Conservation (phyloP, 345 rosid genomes). For the Punica granatum region DNA sequence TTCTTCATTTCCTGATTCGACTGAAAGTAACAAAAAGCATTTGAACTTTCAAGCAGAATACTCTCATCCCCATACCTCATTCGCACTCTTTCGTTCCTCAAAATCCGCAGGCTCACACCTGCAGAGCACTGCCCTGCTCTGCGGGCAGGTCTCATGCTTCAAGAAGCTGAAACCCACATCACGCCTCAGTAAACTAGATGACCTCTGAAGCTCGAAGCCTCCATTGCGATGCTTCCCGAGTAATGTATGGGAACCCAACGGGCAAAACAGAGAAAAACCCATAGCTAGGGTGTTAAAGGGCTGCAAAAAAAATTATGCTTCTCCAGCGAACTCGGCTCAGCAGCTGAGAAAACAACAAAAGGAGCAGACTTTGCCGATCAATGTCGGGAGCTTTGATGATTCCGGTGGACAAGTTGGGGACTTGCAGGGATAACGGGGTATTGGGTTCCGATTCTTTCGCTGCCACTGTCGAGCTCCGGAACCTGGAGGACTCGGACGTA, state of each 20-base stretch:
- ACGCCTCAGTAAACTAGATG: background rate
- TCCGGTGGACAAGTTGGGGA: background rate
- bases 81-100: slow-evolving; percentile 70
- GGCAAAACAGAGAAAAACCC: slow-evolving; percentile 5
- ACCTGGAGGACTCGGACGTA: background rate
- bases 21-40: background rate
- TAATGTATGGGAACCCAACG: background rate
- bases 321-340: background rate
- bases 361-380: background rate
- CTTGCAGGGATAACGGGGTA: background rate
- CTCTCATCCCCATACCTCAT: slow-evolving; percentile 38
- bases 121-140: slow-evolving; percentile 16
- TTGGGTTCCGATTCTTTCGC: slow-evolving; percentile 1
- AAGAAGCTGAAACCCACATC: slow-evolving; percentile 5
- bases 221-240: background rate
- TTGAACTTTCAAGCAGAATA: background rate
- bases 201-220: background rate
- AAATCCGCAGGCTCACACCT: slow-evolving; percentile 33
- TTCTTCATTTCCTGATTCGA: background rate
- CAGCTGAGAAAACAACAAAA: background rate
- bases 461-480: background rate
- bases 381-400: background rate
- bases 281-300: background rate
- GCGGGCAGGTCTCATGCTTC: slow-evolving; percentile 5
- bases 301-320: background rate